phyloP scores from a whole-genome alignment of 2,329 filamentous ascomycete species.

The Botrytis pseudocinerea region DNA sequence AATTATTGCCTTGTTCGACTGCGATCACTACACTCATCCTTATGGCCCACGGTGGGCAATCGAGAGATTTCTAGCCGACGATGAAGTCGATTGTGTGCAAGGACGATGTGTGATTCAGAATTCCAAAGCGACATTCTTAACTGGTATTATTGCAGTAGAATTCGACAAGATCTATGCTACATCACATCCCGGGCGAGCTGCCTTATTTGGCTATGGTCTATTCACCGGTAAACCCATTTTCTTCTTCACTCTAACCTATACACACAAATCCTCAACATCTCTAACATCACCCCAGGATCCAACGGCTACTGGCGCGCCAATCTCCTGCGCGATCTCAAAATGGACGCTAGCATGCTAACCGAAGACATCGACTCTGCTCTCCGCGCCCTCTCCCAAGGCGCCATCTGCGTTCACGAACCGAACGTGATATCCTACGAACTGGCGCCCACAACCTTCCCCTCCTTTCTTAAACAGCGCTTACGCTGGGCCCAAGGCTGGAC shows the following conservation, averaged over 20 bases:
- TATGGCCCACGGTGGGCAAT: constrained; percentile 51
- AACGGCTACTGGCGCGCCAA: constrained; percentile 52
- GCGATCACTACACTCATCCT: constrained; percentile 52
- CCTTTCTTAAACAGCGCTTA: constrained; percentile 53
- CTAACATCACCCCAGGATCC: constrained; percentile 35
- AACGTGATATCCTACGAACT: constrained; percentile 52
- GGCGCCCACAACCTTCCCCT: constrained; percentile 47
- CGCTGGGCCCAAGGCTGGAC: constrained; percentile 53
- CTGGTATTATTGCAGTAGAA: constrained; percentile 51
- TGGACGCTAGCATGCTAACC: constrained; percentile 52
- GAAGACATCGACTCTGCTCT: constrained; percentile 53
- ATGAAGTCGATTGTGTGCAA: constrained; percentile 50
- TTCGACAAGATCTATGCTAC: constrained; percentile 55
- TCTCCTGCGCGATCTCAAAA: constrained; percentile 48
- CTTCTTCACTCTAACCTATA: neutral
- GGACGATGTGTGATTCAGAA: constrained; percentile 53
- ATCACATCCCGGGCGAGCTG: constrained; percentile 50
- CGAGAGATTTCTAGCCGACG: constrained; percentile 47
- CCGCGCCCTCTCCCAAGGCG: constrained; percentile 43
- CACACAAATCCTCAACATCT: neutral
- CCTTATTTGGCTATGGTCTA: constrained; percentile 50
- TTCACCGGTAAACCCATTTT: constrained; percentile 43
- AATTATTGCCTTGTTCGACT: constrained; percentile 51
- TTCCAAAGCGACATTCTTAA: constrained; percentile 46
- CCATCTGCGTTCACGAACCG: constrained; percentile 49